Evolutionary conservation across 2,329 filamentous ascomycete species (phyloP), one percentile per base, ranked within the genome.

Genomic region (Hypoxylon sp.): DNA sequence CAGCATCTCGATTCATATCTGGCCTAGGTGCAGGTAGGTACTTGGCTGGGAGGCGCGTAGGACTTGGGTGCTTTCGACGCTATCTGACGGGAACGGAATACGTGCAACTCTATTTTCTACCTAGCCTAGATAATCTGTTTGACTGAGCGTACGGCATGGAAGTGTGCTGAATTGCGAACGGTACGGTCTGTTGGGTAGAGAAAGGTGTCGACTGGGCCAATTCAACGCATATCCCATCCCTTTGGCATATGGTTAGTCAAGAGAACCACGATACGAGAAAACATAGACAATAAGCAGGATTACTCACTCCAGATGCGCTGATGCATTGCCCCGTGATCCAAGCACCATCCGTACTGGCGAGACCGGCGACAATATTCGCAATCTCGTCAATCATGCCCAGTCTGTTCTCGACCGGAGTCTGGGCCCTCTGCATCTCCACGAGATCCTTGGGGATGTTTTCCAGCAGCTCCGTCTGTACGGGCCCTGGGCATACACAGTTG

Each of bases 401-500:
- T 7, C 84, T 70, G 35, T 81, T 75, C 60, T 81, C 73, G 0
- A 86, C 74, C 0, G 82, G 78, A 4, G 83, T 88, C 17, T 72
- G 70, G 58, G 75, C 72, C 71, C 76, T 78, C 70, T 85, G 80
- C 65, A 75, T 73, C 24, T 79, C 75, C 2, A 84, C 72, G 10
- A 84, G 73, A 0, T 79, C 78, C 49, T 74, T 67, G 0, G 80
- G 79, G 10, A 85, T 80, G 13, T 80, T 76, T 13, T 80, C 79
- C 20, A 87, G 67, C 78, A 88, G 80, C 6, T 85, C 83, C 24
- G 78, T 86, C 70, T 81, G 72, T 4, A 86, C 81, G 0, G 85
- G 84, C 0, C 86, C 86, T 0, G 85, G 84, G 17, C 80, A 81
- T 2, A 88, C 80, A 0, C 79, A 77, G 62, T 88, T 89, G 21